Evolutionary conservation across 176 grass and related monocot species (phyloP), one percentile per base, ranked within the genome.

Genomic region (Zoysia pacifica): DNA sequence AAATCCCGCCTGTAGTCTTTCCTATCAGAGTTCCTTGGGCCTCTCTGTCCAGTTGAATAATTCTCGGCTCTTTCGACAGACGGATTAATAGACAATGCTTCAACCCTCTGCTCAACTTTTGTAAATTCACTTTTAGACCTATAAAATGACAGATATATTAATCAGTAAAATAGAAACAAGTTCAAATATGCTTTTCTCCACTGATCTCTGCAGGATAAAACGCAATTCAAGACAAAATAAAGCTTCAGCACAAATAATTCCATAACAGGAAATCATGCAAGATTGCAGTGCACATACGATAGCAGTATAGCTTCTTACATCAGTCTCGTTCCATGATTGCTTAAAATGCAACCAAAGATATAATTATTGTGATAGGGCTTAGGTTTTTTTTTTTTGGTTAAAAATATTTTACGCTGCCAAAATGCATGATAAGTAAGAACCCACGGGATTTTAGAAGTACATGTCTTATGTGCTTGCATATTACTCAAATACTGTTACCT

Each of bases 101-200:
- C 88, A 55, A 71, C 79, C 87, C 90, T 97, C 48, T 53, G 73
- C 47, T 94, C 89, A 50, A 80, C 76, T 83, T 86, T 97, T 70
- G 72, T 79, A 90, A 87, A 86, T 73, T 92, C 91, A 87, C 80
- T 84, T 84, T 90, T 89, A 47, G 88, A 59, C 88, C 97, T 96
- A 70, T 48, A 66, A 58, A 13, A 87, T 71, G 47, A 28, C 28
- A 28, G 28, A 46, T 37, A 7, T 7, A 63, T 11, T 63, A 4
- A 76, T 81, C 18, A 81, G 71, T 64, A 58, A 82, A 71, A 28
- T 28, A 28, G 28, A 36, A 49, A 55, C 16, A 66, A 48, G 4
- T 49, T 64, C 38, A 62, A 40, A 11, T 47, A 69, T 53, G 76
- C 15, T 12, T 36, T 16, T 69, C 18, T 64, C 48, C 5, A 65